Evolutionary conservation across 139 green algal genomes (phyloP).

Genomic region (Zygnema cylindricum): DNA sequence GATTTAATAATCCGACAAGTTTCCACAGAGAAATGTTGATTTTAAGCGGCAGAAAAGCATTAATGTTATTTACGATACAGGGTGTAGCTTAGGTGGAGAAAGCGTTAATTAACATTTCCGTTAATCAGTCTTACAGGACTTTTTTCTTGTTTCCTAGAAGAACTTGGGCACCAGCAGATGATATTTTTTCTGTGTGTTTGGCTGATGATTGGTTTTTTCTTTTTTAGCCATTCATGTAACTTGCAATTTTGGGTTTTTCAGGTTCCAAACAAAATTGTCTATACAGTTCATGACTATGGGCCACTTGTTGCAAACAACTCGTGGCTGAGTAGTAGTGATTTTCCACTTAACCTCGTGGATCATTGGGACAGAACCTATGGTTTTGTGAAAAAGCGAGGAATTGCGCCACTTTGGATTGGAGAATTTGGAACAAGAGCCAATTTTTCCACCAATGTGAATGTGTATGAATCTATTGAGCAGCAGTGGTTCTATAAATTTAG

Average conservation of each 20-base stretch:
- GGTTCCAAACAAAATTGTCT: constrained; percentile 38
- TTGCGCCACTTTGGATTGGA: constrained; percentile 37
- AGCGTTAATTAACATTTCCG: too few species aligned
- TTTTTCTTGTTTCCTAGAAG: too few species aligned
- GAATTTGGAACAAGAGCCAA: constrained; percentile 24
- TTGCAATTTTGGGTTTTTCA: not conserved
- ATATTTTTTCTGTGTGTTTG: too few species aligned
- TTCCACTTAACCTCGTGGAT: constrained; percentile 10
- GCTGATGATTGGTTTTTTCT: too few species aligned
- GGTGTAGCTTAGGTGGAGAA: too few species aligned
- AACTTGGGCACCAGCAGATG: too few species aligned
- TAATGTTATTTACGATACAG: too few species aligned
- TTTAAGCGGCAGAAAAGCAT: too few species aligned
- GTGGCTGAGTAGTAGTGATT: constrained; percentile 10
- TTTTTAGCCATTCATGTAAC: too few species aligned
- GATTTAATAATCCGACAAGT: too few species aligned
- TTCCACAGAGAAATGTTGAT: too few species aligned
- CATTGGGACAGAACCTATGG: constrained; percentile 34
- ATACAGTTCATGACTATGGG: constrained; percentile 43
- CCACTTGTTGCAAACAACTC: constrained; percentile 11
- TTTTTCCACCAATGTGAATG: not conserved
- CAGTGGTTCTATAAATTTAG: not conserved
- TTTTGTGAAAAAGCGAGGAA: constrained; percentile 13
- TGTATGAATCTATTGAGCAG: not conserved
- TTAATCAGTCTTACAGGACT: too few species aligned